phyloP scores from a whole-genome alignment of 495 filamentous ascomycete species.

The Hyaloscypha variabilis region DNA sequence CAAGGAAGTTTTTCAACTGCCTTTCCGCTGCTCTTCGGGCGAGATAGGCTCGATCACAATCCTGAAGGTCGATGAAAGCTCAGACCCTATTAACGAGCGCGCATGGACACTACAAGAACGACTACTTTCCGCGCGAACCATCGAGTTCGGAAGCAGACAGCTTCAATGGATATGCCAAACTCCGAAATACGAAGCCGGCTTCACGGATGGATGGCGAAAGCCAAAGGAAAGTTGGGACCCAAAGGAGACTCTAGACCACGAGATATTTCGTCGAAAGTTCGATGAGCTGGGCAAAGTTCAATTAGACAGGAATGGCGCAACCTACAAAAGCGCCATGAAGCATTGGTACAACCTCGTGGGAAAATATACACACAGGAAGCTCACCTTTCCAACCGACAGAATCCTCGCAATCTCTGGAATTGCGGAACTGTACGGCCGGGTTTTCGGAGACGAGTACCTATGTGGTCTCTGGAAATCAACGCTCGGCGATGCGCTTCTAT shows the following conservation, averaged over 20 bases:
- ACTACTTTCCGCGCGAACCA: neutral
- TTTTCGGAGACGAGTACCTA: neutral
- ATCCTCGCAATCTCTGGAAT: conserved; percentile 1
- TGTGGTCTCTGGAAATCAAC: neutral
- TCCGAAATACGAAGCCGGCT: neutral
- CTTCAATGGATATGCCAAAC: neutral
- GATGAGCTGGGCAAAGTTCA: neutral
- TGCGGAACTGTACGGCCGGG: neutral
- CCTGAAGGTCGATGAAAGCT: neutral
- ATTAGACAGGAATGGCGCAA: no score
- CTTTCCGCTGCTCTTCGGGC: neutral
- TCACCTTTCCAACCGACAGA: neutral
- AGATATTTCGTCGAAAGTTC: neutral
- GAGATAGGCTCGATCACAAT: neutral
- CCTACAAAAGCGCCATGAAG: neutral
- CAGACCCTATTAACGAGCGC: neutral
- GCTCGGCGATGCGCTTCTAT: neutral
- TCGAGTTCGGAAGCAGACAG: neutral
- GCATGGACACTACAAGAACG: neutral
- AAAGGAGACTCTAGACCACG: neutral
- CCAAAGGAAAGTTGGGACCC: neutral
- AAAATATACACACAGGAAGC: neutral
- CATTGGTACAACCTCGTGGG: neutral
- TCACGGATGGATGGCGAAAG: neutral
- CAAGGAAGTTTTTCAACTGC: neutral